Evolutionary conservation across 1,139 yeast genomes (phyloP), one percentile per base, ranked within the genome.

Genomic region (Magnusiomyces suaveolens): DNA sequence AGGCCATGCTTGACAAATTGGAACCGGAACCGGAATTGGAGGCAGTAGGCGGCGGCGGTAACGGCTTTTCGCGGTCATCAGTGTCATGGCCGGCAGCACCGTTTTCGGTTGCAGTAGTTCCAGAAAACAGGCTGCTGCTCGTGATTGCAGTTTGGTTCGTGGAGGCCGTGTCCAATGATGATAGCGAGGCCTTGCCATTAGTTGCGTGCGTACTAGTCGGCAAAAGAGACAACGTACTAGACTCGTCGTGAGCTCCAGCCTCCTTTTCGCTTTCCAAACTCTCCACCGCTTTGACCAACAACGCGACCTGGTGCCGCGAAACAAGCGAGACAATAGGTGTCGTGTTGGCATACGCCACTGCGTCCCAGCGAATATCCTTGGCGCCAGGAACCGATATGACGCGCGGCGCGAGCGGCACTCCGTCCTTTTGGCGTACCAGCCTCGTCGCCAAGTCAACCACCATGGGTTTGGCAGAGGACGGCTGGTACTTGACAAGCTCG

Each of bases 331-430:
- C 24, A 3, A 53, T 33, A 10, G 52, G 32, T 8, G 58, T 54
- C 1, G 58, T 32, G n/a, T 53, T 54, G 14, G 50, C 38, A 36
- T 53, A 53, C 1, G 49, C 48, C n/a, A 52, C n/a, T 10, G 58
- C 56, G 1, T 48, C 48, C 20, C 44, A 26, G 4, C 56, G 53
- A 8, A 50, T 32, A 20, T 46, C 48, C 18, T 48, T 51, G 50
- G 46, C 61, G 36, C 59, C 58, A 1, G 65, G 64, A 29, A 63
- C 50, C 10, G 57, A 46, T 25, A 64, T 58, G 39, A 53, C 52
- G 23, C 67, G 55, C 14, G 64, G 62, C 24, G 64, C 60, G 46
- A 65, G 57, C 1, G 66, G 64, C 50, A 62, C 65, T 2, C 65
- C 66, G 21, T 64, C 64, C 2, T 49, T 26, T 10, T 50, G 24